Base-by-base conservation (phyloP, 1,284 basidiomycete genomes). In the Marasmius oreades region DNA sequence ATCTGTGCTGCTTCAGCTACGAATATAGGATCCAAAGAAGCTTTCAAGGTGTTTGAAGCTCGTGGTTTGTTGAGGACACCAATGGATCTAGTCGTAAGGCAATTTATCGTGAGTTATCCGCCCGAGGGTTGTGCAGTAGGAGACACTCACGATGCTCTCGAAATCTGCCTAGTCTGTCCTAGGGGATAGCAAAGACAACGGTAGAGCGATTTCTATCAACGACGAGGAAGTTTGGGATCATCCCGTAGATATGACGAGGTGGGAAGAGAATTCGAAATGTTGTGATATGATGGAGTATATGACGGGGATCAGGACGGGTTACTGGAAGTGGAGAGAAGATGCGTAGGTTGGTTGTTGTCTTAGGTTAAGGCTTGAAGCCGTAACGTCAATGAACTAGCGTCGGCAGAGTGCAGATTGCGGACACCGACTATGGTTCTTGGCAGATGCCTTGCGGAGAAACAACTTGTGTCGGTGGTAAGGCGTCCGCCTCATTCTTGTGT, bases 201-300 rank as follows among this genome's bases (percentile, higher is more conserved):
- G 63, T 14, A 57, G 60, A 46, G 61, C 59, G 2, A 57, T 63
- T 14, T 58, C 59, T 0, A 56, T 63, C 37, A 59, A 48, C 24
- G 52, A 58, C 16, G 52, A 56, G 4, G 51, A 57, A n/a, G 58
- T 61, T 5, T 64, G 63, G 62, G 55, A 55, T n/a, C 60, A 64
- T 28, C 28, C 47, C 14, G 14, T 50, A n/a, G 26, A 50, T 2
- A 11, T 31, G n/a, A 50, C n/a, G 26, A 50, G 33, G n/a, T 26
- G n/a, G 23, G 26, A 50, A 10, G 26, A 31, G 14, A 31, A 18
- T 16, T 4, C 8, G 10, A 16, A 33, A n/a, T 16, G 14, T n/a
- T 14, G 24, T 50, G 8, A 26, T 33, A 8, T 31, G 26, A n/a
- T 50, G 47, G 47, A 50, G 33, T 26, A 31, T 18, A 5, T 31